phyloP scores from a whole-genome alignment of 345 rosid genomes.

The Alliaria petiolata region DNA sequence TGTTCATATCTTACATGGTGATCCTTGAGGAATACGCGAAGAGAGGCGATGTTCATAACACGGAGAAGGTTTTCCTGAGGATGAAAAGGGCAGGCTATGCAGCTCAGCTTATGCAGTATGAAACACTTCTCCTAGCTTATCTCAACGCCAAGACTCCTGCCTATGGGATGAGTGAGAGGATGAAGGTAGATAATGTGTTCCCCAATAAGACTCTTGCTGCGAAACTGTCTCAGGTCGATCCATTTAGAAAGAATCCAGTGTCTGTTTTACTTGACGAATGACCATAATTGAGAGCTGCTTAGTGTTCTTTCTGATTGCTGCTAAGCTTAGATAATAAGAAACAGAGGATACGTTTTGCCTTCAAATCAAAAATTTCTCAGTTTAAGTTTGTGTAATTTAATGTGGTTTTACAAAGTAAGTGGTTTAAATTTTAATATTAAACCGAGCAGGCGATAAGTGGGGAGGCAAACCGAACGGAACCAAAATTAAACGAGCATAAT shows the following conservation, averaged over 20 bases:
- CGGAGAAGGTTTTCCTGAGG: constrained; percentile 71
- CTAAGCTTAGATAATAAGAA: not conserved
- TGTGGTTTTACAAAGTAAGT: no score
- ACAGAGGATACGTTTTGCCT: not conserved
- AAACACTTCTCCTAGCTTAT: constrained; percentile 51
- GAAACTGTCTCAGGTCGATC: constrained; percentile 51
- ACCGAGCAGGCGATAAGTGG: no score
- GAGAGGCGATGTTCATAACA: constrained; percentile 76
- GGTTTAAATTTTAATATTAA: no score
- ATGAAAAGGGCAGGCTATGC: constrained; percentile 65
- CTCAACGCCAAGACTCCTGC: constrained; percentile 59
- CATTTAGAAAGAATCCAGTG: constrained; percentile 61
- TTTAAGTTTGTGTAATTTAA: no score
- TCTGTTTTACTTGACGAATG: constrained; percentile 56
- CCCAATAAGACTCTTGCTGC: constrained; percentile 51
- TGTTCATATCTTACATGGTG: constrained; percentile 53
- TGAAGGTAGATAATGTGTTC: constrained; percentile 75
- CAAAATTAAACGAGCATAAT: no score
- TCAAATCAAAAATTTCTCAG: not conserved
- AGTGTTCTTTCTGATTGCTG: not conserved
- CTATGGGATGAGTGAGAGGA: constrained; percentile 81
- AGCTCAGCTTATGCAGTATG: constrained; percentile 56
- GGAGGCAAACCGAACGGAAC: no score
- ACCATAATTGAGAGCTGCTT: not conserved
- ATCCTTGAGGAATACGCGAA: constrained; percentile 66